Base-by-base conservation (phyloP, 768 basidiomycete genomes). In the Termitomyces sp. region DNA sequence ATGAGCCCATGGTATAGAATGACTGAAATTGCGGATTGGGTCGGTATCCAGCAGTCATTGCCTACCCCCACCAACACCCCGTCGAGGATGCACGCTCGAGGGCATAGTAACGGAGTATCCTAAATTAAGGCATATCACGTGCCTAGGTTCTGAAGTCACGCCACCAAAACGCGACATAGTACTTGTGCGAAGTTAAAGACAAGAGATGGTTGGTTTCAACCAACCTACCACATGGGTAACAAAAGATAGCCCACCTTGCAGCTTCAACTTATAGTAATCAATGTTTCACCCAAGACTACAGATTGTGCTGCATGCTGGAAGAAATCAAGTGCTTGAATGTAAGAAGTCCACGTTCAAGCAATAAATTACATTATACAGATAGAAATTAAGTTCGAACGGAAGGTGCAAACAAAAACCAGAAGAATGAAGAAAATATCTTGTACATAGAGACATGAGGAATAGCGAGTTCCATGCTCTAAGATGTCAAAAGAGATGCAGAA, bases 291-390 rank as follows among this genome's bases (percentile, higher is more conserved):
- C 10, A 21, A 11, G 40, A 10, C 42, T 14, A 21, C 12, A 23
- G 11, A 12, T 2, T 8, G 12, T 14, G 30, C 21, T 21, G 19
- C 30, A 19, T 30, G 12, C n/a, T 34, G 34, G 32, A 23, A 35
- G 11, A 34, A 19, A 48, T 23, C 12, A 47, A 34, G 47, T 49
- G 40, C 55, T 43, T 27, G 51, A 60, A 44, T 47, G 37, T 37
- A 25, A 14, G 14, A 46, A 44, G 28, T 14, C 12, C 11, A 14
- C 11, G 25, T 45, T 61, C 54, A 46, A 55, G 55, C 65, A 72
- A 76, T 76, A 75, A 75, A 58, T 76, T 76, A 49, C 34, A 75
- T 53, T 64, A 63, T 72, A 76, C 73, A 74, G 59, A 69, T 58
- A 64, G 54, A 44, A 46, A 66, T 48, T 56, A 63, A 60, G 62